Evolutionary conservation across 441 rosid genomes (phyloP), one percentile per base, ranked within the genome.

Genomic region (Euphorbia schlechtendalii): DNA sequence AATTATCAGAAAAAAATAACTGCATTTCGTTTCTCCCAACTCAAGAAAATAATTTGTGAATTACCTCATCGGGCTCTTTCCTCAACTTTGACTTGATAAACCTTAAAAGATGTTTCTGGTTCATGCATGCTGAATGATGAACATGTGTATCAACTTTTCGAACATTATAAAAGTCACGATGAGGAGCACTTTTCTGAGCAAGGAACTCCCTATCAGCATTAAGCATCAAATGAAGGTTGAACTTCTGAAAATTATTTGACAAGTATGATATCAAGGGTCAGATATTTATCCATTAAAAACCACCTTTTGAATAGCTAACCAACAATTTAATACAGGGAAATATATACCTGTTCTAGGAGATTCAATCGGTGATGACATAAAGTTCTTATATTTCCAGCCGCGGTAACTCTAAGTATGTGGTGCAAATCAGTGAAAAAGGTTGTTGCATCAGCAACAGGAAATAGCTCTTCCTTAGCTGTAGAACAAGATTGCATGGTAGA

Each of bases 61-160:
- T 10, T 83, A 95, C 99, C 97, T 95, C 99, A 76, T 88, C 97
- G 7, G 98, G 99, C 76, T 95, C 99, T 78, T 92, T 89, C 81
- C 91, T 77, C 82, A 92, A 82, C 77, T 95, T 95, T 11, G 99
- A 95, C 85, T 95, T 95, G 56, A 95, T 95, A 80, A 95, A 95
- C 84, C 98, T 86, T 71, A 95, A 74, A 69, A 95, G 97, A 78
- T 95, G 99, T 72, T 95, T 95, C 85, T 92, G 99, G 85, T 92
- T 92, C 99, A 89, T 95, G 77, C 99, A 95, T 30, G 99, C 99
- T 7, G 99, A 95, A 71, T 95, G 98, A 74, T 95, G 99, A 61
- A 95, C 97, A 75, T 95, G 98, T 4, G 98, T 95, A 78, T 95
- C 99, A 62, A 95, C 99, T 82, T 95, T 95, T 71, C 99, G 86